Evolutionary conservation across 2,329 filamentous ascomycete species (phyloP), one percentile per base, ranked within the genome.

Genomic region (Aspergillus eucalypticola): DNA sequence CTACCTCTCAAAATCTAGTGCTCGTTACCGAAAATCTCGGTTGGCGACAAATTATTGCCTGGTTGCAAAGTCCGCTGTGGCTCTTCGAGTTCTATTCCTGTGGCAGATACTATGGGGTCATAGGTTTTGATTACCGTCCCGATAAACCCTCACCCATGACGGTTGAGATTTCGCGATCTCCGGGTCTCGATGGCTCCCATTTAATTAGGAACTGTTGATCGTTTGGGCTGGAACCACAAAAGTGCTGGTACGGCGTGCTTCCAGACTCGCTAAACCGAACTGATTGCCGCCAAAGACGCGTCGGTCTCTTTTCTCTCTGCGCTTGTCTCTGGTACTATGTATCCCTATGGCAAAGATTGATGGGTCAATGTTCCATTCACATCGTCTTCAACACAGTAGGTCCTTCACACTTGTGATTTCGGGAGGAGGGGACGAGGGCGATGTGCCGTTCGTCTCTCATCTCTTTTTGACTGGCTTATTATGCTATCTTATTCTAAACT

Each of bases 121-220:
- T 25, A 25, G 21, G 27, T 50, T 10, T 39, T 32, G 35, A 60
- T 53, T 57, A 44, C 25, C 46, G 46, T 29, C 46, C 46, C 11
- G 52, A 15, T 32, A 46, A 46, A 44, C 39, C 27, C 39, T 55
- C 23, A 7, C 53, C 27, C 23, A n/a, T 44, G 25, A 55, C 27
- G 53, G 38, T 29, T 19, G 42, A 27, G 49, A 60, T 51, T 46
- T 61, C 46, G 19, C 53, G 58, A 58, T 58, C 54, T 56, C 41
- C 52, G 46, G 41, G 51, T 53, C 58, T 63, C 52, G 55, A 56
- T 49, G 58, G 25, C 21, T 54, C 23, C 19, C 39, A 57, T 52
- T 55, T 62, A 64, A 61, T 63, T 66, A 59, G 56, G 44, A 19
- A 35, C 46, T 54, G 64, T 61, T 63, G 62, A 66, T 66, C 64